phyloP scores from a whole-genome alignment of 306 rosid species.

The Medicago ruthenica region DNA sequence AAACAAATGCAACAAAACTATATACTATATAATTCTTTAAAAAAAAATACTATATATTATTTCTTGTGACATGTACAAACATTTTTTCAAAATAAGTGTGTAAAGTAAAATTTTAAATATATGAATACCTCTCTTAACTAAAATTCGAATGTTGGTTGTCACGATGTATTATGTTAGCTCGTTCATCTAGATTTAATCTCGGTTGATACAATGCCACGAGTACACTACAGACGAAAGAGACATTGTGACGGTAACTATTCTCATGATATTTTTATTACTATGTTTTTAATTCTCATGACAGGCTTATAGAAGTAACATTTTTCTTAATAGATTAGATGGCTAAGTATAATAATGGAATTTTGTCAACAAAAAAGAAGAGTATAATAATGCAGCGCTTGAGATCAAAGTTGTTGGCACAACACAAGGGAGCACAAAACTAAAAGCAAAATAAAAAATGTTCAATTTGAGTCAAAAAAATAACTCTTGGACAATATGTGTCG shows the following conservation, averaged over 20 bases:
- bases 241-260: too few relatives aligned
- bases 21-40: background rate
- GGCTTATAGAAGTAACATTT: background rate
- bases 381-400: background rate
- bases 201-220: too few relatives aligned
- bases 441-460: slow-evolving; percentile 13
- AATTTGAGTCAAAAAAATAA: background rate
- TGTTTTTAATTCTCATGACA: background rate
- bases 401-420: slow-evolving; percentile 26
- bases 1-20: background rate
- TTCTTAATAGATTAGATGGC: slow-evolving; percentile 12
- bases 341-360: background rate
- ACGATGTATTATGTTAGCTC: too few relatives aligned
- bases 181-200: too few relatives aligned
- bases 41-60: too few relatives aligned
- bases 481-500: slow-evolving; percentile 6
- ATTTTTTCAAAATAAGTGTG: background rate
- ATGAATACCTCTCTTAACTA: too few relatives aligned
- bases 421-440: slow-evolving; percentile 16
- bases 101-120: too few relatives aligned
- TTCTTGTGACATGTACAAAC: background rate
- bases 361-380: too few relatives aligned
- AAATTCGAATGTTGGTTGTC: too few relatives aligned
- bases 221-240: too few relatives aligned
- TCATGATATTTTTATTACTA: background rate